A percentile compares a stretch with the other conserved stretches of the same genome.
Conservation (phyloP, 129 eudicot genomes). For the Tagetes erecta region DNA sequence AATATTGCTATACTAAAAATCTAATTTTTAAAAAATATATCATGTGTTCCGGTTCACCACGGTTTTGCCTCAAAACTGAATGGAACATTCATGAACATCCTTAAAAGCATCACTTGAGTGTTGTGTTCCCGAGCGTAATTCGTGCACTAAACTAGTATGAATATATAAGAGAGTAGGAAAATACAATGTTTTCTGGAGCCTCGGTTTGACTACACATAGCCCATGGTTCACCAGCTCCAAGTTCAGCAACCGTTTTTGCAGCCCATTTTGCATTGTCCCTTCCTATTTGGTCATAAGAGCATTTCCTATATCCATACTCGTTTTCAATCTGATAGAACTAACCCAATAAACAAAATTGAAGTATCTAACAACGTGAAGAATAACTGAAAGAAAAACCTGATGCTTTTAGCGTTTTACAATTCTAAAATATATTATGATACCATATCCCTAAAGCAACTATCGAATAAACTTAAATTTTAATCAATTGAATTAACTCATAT, state of each 20-base stretch:
- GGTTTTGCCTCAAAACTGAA: too few species aligned
- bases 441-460: constrained; percentile 7
- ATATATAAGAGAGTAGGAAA: too few species aligned
- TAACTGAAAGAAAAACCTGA: constrained; percentile 7
- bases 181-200: constrained; percentile 93
- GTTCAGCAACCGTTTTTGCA: constrained; percentile 92
- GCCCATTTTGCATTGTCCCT: constrained; percentile 87
- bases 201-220: constrained; percentile 96
- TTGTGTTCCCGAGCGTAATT: too few species aligned
- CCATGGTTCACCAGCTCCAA: constrained; percentile 99
- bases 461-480: constrained; percentile 16
- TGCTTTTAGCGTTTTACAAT: background rate
- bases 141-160: too few species aligned
- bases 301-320: constrained; percentile 86
- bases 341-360: constrained; percentile 20
- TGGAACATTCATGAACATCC: too few species aligned
- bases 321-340: constrained; percentile 80
- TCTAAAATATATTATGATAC: background rate
- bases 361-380: constrained; percentile 11
- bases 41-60: too few species aligned
- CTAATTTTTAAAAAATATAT: too few species aligned
- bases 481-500: background rate
- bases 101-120: too few species aligned
- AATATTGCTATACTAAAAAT: too few species aligned
- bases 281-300: constrained; percentile 68